Base-by-base conservation (phyloP, 2,329 filamentous ascomycete genomes). In the Leptodontidium sp. region DNA sequence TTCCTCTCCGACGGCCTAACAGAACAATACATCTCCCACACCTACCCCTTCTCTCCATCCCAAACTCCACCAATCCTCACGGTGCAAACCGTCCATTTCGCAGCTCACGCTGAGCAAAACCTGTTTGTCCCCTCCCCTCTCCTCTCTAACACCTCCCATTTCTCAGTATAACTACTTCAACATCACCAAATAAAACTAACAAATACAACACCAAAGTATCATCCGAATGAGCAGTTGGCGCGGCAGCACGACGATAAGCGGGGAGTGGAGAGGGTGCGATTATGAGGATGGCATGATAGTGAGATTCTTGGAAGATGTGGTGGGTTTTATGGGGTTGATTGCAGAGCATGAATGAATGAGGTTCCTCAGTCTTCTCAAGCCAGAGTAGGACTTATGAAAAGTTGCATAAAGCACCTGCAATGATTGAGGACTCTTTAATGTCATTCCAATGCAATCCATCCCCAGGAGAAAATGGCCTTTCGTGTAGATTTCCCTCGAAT, bases 1-100 rank as follows among this genome's bases (percentile, higher is more conserved):
- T 69, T 75, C 43, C 68, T 74, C 24, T 73, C 71, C 47, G 73
- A 75, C 21, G 73, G 73, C n/a, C 58, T 72, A 52, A 71, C 65
- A 32, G 73, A 75, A 47, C 38, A 64, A 32, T 73, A 74, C 47
- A 75, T 75, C 43, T 63, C 58, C 0, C 68, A 69, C 24, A 24
- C 53, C 4, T 75, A 74, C 61, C 53, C 47, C 17, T 7, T 43
- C 26, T 49, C 32, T 24, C 17, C 55, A 12, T 58, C 67, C 5
- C 17, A 45, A 21, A 0, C 47, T 7, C 7, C 29, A 14, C 32
- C 61, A 40, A 15, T 61, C 12, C 68, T 74, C 38, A 49, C 15
- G 53, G 68, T 75, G 9, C 40, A 71, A 7, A 65, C 71, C n/a
- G 40, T 73, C 35, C 49, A 69, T 6, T 74, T 75, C 58, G 68